phyloP scores from a whole-genome alignment of 164 flowering plant genomes.

The Magnolia kwangsiensis region DNA sequence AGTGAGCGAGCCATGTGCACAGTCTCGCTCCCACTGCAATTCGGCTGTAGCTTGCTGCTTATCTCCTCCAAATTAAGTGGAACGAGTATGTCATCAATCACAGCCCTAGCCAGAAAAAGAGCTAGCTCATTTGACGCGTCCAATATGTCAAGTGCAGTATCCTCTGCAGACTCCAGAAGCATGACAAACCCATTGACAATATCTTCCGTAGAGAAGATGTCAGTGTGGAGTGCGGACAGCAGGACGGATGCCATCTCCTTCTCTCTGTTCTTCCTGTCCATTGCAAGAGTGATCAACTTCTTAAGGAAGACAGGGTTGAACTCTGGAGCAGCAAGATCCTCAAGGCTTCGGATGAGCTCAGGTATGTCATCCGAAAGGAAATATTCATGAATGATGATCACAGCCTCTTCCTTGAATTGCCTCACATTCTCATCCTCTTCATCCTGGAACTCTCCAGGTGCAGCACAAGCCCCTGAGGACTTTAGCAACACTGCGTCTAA shows the following conservation, averaged over 20 bases:
- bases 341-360: slow-evolving; percentile 83
- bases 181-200: slow-evolving; percentile 81
- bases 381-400: slow-evolving; percentile 85
- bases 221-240: slow-evolving; percentile 83
- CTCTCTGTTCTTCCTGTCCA: slow-evolving; percentile 97
- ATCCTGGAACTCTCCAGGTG: slow-evolving; percentile 31
- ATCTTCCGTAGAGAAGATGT: slow-evolving; percentile 85
- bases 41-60: slow-evolving; percentile 50
- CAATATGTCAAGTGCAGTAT: slow-evolving; percentile 85
- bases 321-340: slow-evolving; percentile 72
- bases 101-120: slow-evolving; percentile 88
- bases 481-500: slow-evolving; percentile 66
- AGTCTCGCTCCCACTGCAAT: slow-evolving; percentile 84
- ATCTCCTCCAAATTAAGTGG: slow-evolving; percentile 91
- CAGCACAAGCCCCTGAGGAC: slow-evolving; percentile 22
- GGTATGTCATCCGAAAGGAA: slow-evolving; percentile 96
- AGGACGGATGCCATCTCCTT: slow-evolving; percentile 97
- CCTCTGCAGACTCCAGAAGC: slow-evolving; percentile 96
- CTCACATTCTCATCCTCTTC: slow-evolving; percentile 48
- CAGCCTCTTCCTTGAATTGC: slow-evolving; percentile 72
- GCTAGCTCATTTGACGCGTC: slow-evolving; percentile 96
- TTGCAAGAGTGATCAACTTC: slow-evolving; percentile 86
- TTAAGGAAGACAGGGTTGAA: slow-evolving; percentile 80
- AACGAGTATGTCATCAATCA: slow-evolving; percentile 89
- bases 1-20: slow-evolving; percentile 77